Conservation (phyloP, 192 early-diverging fungal species). For the Fimicolochytrium jonesii region DNA sequence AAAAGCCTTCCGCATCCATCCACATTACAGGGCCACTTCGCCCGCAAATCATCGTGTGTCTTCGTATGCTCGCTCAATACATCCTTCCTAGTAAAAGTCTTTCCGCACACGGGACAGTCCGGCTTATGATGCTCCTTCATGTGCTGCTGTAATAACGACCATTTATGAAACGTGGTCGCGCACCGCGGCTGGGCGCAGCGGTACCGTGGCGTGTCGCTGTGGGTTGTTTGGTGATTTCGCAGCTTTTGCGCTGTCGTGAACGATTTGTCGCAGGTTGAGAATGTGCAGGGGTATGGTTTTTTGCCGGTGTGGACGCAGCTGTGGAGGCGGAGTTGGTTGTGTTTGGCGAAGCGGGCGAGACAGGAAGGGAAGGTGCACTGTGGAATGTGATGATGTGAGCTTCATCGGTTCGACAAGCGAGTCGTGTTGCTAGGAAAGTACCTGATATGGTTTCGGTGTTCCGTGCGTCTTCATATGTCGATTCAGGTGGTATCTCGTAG, state of each 20-base stretch:
- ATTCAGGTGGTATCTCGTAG: conserved; percentile 11
- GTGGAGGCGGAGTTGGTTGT: conserved; percentile 7
- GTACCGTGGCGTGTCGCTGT: no score
- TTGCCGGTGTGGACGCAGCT: conserved; percentile 3
- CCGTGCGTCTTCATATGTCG: conserved; percentile 5
- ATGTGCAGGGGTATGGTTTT: conserved; percentile 3
- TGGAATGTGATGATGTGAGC: background rate
- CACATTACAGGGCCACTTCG: background rate
- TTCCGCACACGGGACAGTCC: background rate
- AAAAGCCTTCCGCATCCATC: conserved; percentile 5
- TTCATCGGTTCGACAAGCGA: background rate
- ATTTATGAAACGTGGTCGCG: background rate
- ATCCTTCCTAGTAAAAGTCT: conserved; percentile 4
- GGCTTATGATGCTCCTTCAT: conserved; percentile 10
- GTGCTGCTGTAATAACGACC: conserved; percentile 6
- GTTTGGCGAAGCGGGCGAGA: conserved; percentile 8
- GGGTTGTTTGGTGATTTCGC: conserved; percentile 8
- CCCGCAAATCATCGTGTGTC: background rate
- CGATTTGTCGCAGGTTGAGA: background rate
- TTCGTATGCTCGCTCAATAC: conserved; percentile 15
- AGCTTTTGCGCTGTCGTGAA: conserved; percentile 3
- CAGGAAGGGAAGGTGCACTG: conserved; percentile 5
- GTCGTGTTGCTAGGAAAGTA: background rate
- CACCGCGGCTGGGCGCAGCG: no score
- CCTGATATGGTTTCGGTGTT: conserved; percentile 12